Conservation (phyloP, 257 asterid genomes). For the Solanum paucissectum region DNA sequence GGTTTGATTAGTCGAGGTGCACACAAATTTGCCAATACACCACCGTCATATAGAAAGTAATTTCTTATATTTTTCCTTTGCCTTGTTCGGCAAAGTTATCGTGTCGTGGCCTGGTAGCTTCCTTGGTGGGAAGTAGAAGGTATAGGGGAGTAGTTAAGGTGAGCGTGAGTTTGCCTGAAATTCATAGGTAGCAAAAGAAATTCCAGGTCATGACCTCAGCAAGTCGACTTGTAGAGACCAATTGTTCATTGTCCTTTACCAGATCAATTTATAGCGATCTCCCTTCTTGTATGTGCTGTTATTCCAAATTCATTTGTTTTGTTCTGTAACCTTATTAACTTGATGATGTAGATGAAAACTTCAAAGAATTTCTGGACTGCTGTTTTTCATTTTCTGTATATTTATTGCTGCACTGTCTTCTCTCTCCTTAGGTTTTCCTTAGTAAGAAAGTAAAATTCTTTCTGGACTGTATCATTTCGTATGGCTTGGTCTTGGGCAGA, state of each 20-base stretch:
- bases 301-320: neutral
- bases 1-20: neutral
- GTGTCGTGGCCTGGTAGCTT: neutral
- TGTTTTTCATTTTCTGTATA: neutral
- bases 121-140: neutral
- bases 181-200: neutral
- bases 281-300: neutral
- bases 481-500: neutral
- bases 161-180: neutral
- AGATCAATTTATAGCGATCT: neutral
- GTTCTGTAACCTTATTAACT: neutral
- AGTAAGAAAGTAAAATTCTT: neutral
- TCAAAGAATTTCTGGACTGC: neutral
- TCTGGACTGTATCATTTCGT: neutral
- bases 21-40: neutral
- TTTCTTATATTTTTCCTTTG: neutral
- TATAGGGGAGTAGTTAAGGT: neutral
- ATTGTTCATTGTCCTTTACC: neutral
- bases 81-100: neutral
- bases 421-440: neutral
- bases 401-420: neutral
- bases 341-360: neutral
- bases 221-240: neutral
- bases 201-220: neutral
- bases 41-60: neutral